Base-by-base conservation (phyloP, 768 basidiomycete species). In the Boletus pseudo-olivaceus region DNA sequence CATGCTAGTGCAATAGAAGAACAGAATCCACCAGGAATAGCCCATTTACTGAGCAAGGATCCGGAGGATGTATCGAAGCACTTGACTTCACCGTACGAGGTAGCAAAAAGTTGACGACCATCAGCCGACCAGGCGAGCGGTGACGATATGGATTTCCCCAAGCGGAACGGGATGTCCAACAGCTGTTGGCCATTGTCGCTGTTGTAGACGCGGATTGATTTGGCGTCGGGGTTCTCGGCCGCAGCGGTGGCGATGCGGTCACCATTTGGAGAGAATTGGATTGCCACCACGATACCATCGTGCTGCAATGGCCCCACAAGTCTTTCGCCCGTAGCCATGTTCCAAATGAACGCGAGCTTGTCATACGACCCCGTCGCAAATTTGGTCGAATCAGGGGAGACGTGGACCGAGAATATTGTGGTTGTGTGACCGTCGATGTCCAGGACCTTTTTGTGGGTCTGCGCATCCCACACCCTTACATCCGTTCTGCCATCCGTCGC, bases 381-480 rank as follows among this genome's bases (percentile, higher is more conserved):
- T 41, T 26, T 41, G 3, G 40, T 41, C 20, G 40, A 41, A 41
- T 41, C 40, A 23, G 12, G 20, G 11, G 49, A 55, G 4, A 55
- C 10, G 7, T 51, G 38, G 20, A 51, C 19, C 8, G 49, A 34
- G 44, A 11, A n/a, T 11, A n/a, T n/a, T n/a, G n/a, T n/a, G n/a
- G n/a, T 1, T 17, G n/a, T 23, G 39, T 46, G 49, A 23, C 47
- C 15, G 0, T 29, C 7, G 49, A 55, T 39, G 10, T 41, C 26
- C 9, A 19, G 12, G 17, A 46, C 44, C 17, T 39, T 34, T 23
- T 47, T 9, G 33, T 29, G 44, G 0, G 43, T 55, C 15, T n/a
- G 12, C 3, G 46, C 34, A 38, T 56, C 23, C 55, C 55, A 53
- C 4, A 56, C 44, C n/a, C n/a, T 11, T 14, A 54, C 23, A 8